Evolutionary conservation across 78 protist species (phyloP).

Genomic region (Goniomonas avonlea): DNA sequence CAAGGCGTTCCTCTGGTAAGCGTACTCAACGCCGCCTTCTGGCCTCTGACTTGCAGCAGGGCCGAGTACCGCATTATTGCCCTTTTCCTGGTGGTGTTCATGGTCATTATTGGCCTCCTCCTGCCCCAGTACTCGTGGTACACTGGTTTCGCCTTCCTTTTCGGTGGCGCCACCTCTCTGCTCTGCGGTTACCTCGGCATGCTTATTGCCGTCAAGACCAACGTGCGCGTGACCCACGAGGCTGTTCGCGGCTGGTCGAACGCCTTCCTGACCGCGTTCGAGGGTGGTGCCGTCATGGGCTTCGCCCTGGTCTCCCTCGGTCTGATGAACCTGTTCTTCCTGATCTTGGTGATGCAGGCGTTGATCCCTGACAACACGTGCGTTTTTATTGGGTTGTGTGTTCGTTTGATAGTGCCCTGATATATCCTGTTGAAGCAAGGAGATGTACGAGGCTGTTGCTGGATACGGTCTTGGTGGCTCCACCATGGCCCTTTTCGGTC

Average conservation of each 20-base stretch:
- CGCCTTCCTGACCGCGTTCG: constrained; percentile 47
- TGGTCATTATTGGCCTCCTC: background rate
- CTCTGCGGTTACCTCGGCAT: background rate
- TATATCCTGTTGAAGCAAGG: background rate
- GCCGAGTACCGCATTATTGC: no score
- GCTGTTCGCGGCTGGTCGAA: constrained; percentile 13
- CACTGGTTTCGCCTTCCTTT: background rate
- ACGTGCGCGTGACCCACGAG: constrained; percentile 28
- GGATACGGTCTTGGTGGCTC: constrained; percentile 73
- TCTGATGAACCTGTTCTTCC: constrained; percentile 7
- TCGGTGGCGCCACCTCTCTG: constrained; percentile 7
- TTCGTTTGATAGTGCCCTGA: no score
- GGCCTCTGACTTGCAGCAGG: no score
- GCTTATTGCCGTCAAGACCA: constrained; percentile 48
- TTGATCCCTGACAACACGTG: no score
- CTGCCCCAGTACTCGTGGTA: background rate
- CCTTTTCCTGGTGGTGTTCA: background rate
- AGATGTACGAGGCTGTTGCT: constrained; percentile 42
- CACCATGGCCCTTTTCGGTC: constrained; percentile 55
- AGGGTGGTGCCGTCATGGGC: constrained; percentile 57
- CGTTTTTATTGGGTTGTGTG: no score
- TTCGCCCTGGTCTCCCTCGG: constrained; percentile 37
- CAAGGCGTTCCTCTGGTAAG: background rate
- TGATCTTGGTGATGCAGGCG: no score
- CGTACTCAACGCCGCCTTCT: background rate